A percentile compares a stretch with the other conserved stretches of the same genome.
phyloP scores from a whole-genome alignment of 805 yeast species.

The Candida tibetensis region DNA sequence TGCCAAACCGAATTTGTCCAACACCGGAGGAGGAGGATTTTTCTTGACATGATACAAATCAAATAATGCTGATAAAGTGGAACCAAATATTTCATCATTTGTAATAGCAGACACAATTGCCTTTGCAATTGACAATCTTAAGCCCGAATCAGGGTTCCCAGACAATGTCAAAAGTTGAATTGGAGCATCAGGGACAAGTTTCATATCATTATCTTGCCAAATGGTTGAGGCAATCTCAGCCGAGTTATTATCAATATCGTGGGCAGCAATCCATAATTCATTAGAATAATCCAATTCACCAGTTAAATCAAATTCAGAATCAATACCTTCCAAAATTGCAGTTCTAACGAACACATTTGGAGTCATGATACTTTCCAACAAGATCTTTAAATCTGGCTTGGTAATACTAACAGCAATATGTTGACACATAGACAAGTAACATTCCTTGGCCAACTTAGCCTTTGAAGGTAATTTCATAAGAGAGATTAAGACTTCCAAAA shows the following conservation, averaged over 20 bases:
- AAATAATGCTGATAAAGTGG: conserved; percentile 45
- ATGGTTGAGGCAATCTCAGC: conserved; percentile 71
- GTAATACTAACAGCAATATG: conserved; percentile 64
- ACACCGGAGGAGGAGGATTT: conserved; percentile 70
- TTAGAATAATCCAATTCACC: conserved; percentile 48
- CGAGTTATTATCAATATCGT: conserved; percentile 65
- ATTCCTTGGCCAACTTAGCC: conserved; percentile 79
- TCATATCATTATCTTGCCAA: conserved; percentile 75
- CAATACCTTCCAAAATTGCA: conserved; percentile 78
- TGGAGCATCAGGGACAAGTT: conserved; percentile 46
- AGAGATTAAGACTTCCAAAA: conserved; percentile 59
- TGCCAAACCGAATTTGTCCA: conserved; percentile 78
- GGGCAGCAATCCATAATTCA: conserved; percentile 76
- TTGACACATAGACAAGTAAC: conserved; percentile 74
- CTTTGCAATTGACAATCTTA: conserved; percentile 70
- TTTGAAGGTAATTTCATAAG: conserved; percentile 73
- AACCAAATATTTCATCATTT: conserved; percentile 22
- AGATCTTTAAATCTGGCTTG: conserved; percentile 52
- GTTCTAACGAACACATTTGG: conserved; percentile 71
- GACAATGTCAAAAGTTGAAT: conserved; percentile 47
- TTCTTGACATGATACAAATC: conserved; percentile 57
- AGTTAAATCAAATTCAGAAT: conserved; percentile 72
- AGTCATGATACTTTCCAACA: conserved; percentile 55
- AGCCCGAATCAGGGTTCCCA: conserved; percentile 56
- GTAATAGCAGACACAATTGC: conserved; percentile 59